Base-by-base conservation (phyloP, 441 rosid species). In the Aleurites moluccanus region DNA sequence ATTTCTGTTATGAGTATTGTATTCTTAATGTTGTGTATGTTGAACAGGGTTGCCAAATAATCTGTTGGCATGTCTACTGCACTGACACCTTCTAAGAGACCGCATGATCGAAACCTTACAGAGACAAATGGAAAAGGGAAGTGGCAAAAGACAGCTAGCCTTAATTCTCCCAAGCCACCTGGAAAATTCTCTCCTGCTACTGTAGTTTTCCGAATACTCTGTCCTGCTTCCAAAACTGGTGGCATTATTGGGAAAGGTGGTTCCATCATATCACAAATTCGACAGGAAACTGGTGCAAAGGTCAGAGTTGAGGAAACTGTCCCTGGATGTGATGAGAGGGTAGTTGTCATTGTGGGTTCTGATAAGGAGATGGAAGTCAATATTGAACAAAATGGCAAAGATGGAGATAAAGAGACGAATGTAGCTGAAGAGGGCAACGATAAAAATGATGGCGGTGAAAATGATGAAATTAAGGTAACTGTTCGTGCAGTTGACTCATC, bases 11-110 rank as follows among this genome's bases (percentile, higher is more conserved):
- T 9, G n/a, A 9, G 30, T 25, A 10, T 56, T 30, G 8, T 10
- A 44, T 30, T 28, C 15, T 42, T 16, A 44, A 60, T 28, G 42
- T 3, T 69, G 47, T 59, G 75, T 70, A 27, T 33, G 57, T 72
- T 38, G 20, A 49, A 47, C 63, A 72, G 72, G 72, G 66, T 72
- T 82, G 35, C 20, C 25, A 14, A 25, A 59, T 38, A 53, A 40
- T 65, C 60, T 59, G 45, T 63, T 66, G 81, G 27, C 45, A 90
- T 90, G 95, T 84, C 90, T 61, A 52, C 69, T 52, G 80, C 86
- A 28, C 80, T 80, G 81, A 89, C 86, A 1, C 91, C 92, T 73
- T 79, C 91, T 35, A 91, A 90, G 83, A 84, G 97, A 74, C 84
- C 84, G 4, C 77, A 66, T 80, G 91, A 88, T 63, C 74, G 69